A percentile compares a stretch with the other conserved stretches of the same genome.
Evolutionary conservation across 2,329 filamentous ascomycete genomes (phyloP).

Genomic region (Cytospora leucostoma): DNA sequence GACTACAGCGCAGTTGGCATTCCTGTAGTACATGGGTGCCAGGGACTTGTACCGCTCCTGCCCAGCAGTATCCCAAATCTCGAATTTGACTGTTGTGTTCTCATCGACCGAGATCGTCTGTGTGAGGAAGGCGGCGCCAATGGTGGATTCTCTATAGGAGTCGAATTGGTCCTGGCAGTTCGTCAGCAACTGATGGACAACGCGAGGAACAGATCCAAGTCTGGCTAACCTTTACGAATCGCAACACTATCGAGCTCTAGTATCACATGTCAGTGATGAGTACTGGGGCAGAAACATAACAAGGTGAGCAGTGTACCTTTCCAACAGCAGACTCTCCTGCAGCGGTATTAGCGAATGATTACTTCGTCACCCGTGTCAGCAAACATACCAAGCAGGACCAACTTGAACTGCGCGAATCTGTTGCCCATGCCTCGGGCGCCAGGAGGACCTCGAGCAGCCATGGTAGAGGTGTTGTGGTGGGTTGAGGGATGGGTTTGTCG

Average conservation of each 20-base stretch:
- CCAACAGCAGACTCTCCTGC: slow-evolving; percentile 96
- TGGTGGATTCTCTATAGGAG: slow-evolving; percentile 93
- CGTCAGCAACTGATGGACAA: slow-evolving; percentile 7
- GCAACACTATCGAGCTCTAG: slow-evolving; percentile 93
- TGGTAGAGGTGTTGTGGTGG: slow-evolving; percentile 47
- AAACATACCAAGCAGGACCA: slow-evolving; percentile 86
- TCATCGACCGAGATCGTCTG: slow-evolving; percentile 99
- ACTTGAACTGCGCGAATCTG: slow-evolving; percentile 98
- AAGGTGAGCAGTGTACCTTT: slow-evolving; percentile 66
- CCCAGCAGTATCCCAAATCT: slow-evolving; percentile 98
- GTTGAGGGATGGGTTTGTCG: slow-evolving; percentile 26
- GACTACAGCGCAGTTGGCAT: slow-evolving; percentile 98
- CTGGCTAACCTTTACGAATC: slow-evolving; percentile 85
- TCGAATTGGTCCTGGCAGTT: slow-evolving; percentile 89
- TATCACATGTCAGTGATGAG: slow-evolving; percentile 34
- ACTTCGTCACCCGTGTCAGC: not conserved
- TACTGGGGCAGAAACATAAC: slow-evolving; percentile 21
- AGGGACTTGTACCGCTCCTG: slow-evolving; percentile 99
- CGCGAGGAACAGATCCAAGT: not conserved
- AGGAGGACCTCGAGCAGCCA: slow-evolving; percentile 78
- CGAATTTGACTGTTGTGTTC: slow-evolving; percentile 98
- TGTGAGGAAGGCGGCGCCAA: slow-evolving; percentile 97
- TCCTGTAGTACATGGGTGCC: slow-evolving; percentile 99
- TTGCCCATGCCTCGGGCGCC: slow-evolving; percentile 67
- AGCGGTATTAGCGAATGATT: slow-evolving; percentile 40